Conservation (phyloP, 2,329 filamentous ascomycete genomes). For the Aspergillus transmontanensis region DNA sequence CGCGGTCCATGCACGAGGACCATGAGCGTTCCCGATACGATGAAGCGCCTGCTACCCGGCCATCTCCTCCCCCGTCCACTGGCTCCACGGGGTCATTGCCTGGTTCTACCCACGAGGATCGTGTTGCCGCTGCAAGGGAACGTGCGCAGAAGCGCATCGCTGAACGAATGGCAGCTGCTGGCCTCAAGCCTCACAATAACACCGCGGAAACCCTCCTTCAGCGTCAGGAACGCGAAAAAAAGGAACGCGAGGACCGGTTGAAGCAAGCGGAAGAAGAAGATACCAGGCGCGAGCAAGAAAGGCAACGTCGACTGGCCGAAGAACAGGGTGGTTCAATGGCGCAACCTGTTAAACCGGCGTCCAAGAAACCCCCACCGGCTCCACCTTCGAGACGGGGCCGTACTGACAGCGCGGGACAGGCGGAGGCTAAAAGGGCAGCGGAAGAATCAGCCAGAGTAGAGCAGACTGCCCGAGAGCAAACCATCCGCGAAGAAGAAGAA, state of each 20-base stretch:
- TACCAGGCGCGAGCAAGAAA: conserved; percentile 80
- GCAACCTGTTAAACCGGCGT: conserved; percentile 56
- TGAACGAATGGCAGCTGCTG: conserved; percentile 88
- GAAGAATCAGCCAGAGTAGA: conserved; percentile 67
- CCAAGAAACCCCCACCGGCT: conserved; percentile 72
- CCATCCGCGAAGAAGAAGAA: conserved; percentile 66
- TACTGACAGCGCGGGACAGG: conserved; percentile 56
- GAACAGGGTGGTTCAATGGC: conserved; percentile 65
- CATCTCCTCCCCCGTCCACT: conserved; percentile 50
- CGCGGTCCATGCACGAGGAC: conserved; percentile 59
- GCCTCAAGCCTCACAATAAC: conserved; percentile 81
- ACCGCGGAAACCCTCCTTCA: conserved; percentile 79
- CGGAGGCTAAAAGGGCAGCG: conserved; percentile 58
- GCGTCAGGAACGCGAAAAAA: conserved; percentile 82
- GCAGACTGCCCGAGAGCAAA: conserved; percentile 58
- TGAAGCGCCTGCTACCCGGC: conserved; percentile 46
- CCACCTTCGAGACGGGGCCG: conserved; percentile 71
- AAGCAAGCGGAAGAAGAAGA: conserved; percentile 94
- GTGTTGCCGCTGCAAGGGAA: conserved; percentile 94
- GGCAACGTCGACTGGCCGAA: conserved; percentile 78
- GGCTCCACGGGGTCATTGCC: conserved; percentile 72
- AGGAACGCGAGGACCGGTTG: conserved; percentile 83
- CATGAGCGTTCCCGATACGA: conserved; percentile 59
- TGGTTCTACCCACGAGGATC: conserved; percentile 89
- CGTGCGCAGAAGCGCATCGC: conserved; percentile 97